A percentile compares a stretch with the other conserved stretches of the same genome.
These are phyloP conservation scores for Dipodascopsis uninucleata DNA, from an alignment of 805 yeast genomes.

Conservation along the genomic window DNA sequence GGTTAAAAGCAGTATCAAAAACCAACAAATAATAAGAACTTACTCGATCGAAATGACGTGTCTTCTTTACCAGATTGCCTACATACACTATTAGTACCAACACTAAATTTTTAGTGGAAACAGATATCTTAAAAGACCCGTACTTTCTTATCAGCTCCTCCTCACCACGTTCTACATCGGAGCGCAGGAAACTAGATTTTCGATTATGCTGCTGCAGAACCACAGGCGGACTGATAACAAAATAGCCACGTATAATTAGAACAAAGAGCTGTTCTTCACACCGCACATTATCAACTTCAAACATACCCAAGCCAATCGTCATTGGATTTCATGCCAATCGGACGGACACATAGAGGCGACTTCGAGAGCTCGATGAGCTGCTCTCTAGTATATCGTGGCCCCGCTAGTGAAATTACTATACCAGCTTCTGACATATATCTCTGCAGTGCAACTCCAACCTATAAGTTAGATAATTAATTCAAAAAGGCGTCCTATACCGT, in stretches of 20 bases:
- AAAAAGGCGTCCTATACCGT: too few species aligned
- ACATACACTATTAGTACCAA: too few species aligned
- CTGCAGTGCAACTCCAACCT: too few species aligned
- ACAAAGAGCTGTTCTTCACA: not conserved
- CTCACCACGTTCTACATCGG: constrained; percentile 1
- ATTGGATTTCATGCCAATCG: constrained; percentile 7
- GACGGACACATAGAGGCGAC: constrained; percentile 20
- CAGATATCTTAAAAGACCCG: not conserved
- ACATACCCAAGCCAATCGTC: constrained; percentile 18
- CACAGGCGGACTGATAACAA: not conserved
- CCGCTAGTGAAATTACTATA: too few species aligned
- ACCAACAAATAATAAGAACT: not conserved
- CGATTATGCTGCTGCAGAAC: not conserved
- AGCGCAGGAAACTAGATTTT: not conserved
- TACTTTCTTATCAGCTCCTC: not conserved
- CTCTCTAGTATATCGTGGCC: constrained; percentile 11
- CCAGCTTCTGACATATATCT: too few species aligned
- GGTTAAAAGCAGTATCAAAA: too few species aligned
- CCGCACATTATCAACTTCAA: not conserved
- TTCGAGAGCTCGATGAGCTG: constrained; percentile 16
- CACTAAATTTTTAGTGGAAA: too few species aligned
- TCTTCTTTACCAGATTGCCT: too few species aligned
- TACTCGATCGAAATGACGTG: constrained; percentile 2
- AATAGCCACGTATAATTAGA: not conserved
- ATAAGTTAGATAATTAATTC: too few species aligned